Evolutionary conservation across 192 early-diverging fungal species (phyloP).

Genomic region (Rhizophagus prolifer): DNA sequence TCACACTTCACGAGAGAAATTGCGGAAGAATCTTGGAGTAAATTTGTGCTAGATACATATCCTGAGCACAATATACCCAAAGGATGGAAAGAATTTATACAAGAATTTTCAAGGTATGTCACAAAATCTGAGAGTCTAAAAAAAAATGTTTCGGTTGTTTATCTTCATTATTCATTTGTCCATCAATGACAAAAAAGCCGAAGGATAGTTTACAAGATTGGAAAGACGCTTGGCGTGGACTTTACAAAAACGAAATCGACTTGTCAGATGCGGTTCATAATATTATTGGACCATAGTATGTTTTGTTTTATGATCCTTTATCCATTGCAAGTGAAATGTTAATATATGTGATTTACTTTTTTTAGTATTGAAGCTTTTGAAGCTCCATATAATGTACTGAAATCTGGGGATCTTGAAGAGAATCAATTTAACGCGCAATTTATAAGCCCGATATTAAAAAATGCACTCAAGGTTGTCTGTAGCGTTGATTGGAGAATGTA

Average conservation of each 20-base stretch:
- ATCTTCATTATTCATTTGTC: neutral
- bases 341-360: conserved; percentile 1
- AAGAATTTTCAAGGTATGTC: no score
- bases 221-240: conserved; percentile 3
- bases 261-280: neutral
- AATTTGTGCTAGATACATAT: no score
- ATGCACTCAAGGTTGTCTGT: conserved; percentile 5
- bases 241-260: neutral
- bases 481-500: conserved; percentile 27
- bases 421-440: conserved; percentile 30
- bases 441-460: conserved; percentile 12
- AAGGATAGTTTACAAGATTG: conserved; percentile 1
- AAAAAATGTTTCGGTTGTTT: no score
- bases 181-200: neutral
- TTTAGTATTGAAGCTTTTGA: conserved; percentile 30
- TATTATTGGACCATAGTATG: conserved; percentile 19
- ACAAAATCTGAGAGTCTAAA: no score
- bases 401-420: conserved; percentile 18
- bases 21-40: no score
- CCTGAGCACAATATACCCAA: no score
- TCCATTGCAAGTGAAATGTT: neutral
- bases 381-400: conserved; percentile 21
- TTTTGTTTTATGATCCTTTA: neutral
- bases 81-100: no score
- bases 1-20: no score